phyloP scores from a whole-genome alignment of 1,284 basidiomycete genomes.

The Termitomyces sp. region DNA sequence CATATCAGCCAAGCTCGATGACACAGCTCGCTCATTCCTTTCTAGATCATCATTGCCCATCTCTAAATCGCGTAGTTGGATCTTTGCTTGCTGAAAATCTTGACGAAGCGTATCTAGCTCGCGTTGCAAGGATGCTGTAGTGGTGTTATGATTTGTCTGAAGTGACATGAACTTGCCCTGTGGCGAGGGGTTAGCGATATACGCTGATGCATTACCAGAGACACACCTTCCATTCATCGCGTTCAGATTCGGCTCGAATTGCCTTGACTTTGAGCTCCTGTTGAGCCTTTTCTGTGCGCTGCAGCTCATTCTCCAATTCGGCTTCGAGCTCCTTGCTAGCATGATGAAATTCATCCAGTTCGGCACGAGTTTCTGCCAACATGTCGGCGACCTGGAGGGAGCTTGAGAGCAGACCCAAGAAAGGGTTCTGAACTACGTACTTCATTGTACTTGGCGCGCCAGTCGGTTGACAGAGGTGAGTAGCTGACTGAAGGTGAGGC shows the following conservation, averaged over 20 bases:
- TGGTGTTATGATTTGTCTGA: conserved; percentile 87
- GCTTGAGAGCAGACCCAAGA: conserved; percentile 2
- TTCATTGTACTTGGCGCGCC: conserved; percentile 82
- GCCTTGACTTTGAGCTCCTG: conserved; percentile 76
- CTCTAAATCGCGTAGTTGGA: conserved; percentile 85
- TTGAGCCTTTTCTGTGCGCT: conserved; percentile 82
- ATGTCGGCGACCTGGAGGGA: conserved; percentile 62
- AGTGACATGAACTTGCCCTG: conserved; percentile 86
- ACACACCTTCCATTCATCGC: conserved; percentile 89
- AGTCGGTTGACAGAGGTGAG: conserved; percentile 56
- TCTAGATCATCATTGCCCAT: conserved; percentile 97
- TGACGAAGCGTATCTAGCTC: conserved; percentile 84
- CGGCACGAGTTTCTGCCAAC: conserved; percentile 78
- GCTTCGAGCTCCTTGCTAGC: conserved; percentile 92
- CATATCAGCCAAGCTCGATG: conserved; percentile 86
- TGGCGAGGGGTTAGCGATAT: conserved; percentile 10
- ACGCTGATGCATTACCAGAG: not conserved
- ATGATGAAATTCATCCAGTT: conserved; percentile 88
- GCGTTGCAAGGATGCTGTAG: conserved; percentile 79
- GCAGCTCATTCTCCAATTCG: conserved; percentile 86
- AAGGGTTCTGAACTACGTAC: conserved; percentile 19
- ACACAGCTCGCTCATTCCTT: conserved; percentile 85
- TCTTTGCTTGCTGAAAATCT: conserved; percentile 74
- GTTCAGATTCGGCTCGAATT: conserved; percentile 70
- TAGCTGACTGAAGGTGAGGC: conserved; percentile 33